phyloP scores from a whole-genome alignment of 176 grass and related monocot species.

The Carex parvula region DNA sequence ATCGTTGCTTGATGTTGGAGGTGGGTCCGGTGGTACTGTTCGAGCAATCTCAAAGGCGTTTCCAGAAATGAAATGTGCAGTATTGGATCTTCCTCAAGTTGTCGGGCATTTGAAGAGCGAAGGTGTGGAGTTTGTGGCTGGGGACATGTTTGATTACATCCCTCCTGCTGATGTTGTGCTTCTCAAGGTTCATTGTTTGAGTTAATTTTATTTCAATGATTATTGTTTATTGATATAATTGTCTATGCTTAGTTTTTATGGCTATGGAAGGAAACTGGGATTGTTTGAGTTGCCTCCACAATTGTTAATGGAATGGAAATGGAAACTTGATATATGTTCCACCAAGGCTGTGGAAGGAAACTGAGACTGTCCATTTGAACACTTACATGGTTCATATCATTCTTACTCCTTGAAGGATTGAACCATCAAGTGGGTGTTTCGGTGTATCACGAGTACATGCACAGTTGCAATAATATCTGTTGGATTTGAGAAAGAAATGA shows the following conservation, averaged over 20 bases:
- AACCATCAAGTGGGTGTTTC: no score
- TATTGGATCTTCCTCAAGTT: constrained; percentile 51
- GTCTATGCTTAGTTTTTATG: not conserved
- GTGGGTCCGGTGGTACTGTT: constrained; percentile 29
- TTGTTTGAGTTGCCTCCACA: not conserved
- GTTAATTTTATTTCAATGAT: not conserved
- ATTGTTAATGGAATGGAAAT: not conserved
- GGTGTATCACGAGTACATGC: no score
- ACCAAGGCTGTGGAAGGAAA: no score
- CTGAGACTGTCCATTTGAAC: no score
- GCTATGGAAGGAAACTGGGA: no score
- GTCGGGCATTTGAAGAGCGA: constrained; percentile 13
- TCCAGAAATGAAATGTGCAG: constrained; percentile 37
- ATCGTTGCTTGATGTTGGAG: constrained; percentile 53
- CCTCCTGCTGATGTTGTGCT: constrained; percentile 18
- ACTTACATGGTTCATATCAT: no score
- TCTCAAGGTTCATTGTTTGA: constrained; percentile 9
- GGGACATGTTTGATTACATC: constrained; percentile 32
- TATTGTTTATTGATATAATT: not conserved
- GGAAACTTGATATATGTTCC: no score
- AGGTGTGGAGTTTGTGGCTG: constrained; percentile 44
- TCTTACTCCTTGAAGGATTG: no score
- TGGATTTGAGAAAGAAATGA: no score
- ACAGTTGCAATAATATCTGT: no score
- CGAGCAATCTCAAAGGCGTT: constrained; percentile 44